Conservation (phyloP, 1,284 basidiomycete species). For the Neolentinus lepideus region DNA sequence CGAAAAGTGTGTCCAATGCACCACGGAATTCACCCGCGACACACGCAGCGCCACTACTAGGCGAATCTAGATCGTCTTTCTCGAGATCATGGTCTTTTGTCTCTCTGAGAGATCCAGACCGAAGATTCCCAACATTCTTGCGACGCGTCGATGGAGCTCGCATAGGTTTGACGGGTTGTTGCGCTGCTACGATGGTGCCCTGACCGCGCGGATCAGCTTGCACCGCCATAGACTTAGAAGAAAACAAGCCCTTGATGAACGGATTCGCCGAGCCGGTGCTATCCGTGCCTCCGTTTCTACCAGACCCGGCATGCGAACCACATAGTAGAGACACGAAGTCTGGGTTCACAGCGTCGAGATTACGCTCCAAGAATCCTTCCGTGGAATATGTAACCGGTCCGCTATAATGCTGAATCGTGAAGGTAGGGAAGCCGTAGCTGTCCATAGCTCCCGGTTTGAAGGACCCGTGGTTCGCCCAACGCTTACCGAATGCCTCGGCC, state of each 20-base stretch:
- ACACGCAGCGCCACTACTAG: slow-evolving; percentile 45
- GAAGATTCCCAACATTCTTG: slow-evolving; percentile 62
- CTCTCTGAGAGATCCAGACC: slow-evolving; percentile 45
- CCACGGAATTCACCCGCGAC: slow-evolving; percentile 84
- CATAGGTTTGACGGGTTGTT: slow-evolving; percentile 91
- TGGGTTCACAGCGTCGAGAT: slow-evolving; percentile 85
- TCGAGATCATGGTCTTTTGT: slow-evolving; percentile 48
- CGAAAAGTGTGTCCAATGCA: slow-evolving; percentile 81
- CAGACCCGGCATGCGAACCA: slow-evolving; percentile 34
- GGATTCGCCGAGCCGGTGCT: slow-evolving; percentile 77
- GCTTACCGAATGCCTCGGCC: slow-evolving; percentile 90
- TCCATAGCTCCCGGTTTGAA: slow-evolving; percentile 80
- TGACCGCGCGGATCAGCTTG: slow-evolving; percentile 88
- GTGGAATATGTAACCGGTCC: slow-evolving; percentile 89
- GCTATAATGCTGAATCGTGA: slow-evolving; percentile 90
- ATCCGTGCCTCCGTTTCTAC: slow-evolving; percentile 30
- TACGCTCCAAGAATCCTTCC: slow-evolving; percentile 84
- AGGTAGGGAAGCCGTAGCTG: slow-evolving; percentile 77
- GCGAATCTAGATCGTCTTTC: slow-evolving; percentile 34
- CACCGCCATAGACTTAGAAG: slow-evolving; percentile 80
- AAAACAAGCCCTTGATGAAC: slow-evolving; percentile 89
- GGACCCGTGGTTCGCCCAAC: slow-evolving; percentile 88
- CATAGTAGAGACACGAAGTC: slow-evolving; percentile 89
- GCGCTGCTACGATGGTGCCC: slow-evolving; percentile 90
- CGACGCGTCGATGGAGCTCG: slow-evolving; percentile 83